phyloP scores from a whole-genome alignment of 2,329 filamentous ascomycete genomes.

The Pyrenophora graminea region DNA sequence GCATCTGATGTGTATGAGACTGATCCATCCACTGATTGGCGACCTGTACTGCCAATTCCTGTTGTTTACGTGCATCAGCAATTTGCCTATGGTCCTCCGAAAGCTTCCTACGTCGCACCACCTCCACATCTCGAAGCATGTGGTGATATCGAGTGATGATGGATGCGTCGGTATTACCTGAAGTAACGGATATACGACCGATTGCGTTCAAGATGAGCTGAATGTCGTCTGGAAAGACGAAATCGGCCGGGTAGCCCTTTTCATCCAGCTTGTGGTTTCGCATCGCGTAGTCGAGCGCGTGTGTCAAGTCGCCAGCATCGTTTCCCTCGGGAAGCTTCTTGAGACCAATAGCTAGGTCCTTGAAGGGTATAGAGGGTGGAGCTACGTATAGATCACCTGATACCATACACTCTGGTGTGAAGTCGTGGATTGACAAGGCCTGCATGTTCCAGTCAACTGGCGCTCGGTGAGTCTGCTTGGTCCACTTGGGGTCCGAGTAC shows the following conservation, averaged over 20 bases:
- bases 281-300: conserved; percentile 25
- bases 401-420: conserved; percentile 9
- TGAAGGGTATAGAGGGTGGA: conserved; percentile 19
- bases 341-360: conserved; percentile 21
- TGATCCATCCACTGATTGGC: not conserved
- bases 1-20: not conserved
- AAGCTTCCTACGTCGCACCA: not conserved
- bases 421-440: conserved; percentile 6
- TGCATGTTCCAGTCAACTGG: conserved; percentile 14
- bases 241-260: conserved; percentile 3
- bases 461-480: conserved; percentile 6
- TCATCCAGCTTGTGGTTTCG: conserved; percentile 4
- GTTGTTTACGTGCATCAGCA: not conserved
- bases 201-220: conserved; percentile 17
- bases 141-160: conserved; percentile 3
- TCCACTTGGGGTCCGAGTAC: conserved; percentile 6
- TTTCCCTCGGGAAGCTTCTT: conserved; percentile 25
- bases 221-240: conserved; percentile 28
- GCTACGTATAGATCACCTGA: not conserved
- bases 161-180: not conserved
- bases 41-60: not conserved
- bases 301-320: conserved; percentile 33
- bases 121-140: not conserved
- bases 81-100: not conserved
- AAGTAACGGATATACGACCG: conserved; percentile 6